phyloP scores from a whole-genome alignment of 192 early-diverging fungal species.

The Coemansia sp. region DNA sequence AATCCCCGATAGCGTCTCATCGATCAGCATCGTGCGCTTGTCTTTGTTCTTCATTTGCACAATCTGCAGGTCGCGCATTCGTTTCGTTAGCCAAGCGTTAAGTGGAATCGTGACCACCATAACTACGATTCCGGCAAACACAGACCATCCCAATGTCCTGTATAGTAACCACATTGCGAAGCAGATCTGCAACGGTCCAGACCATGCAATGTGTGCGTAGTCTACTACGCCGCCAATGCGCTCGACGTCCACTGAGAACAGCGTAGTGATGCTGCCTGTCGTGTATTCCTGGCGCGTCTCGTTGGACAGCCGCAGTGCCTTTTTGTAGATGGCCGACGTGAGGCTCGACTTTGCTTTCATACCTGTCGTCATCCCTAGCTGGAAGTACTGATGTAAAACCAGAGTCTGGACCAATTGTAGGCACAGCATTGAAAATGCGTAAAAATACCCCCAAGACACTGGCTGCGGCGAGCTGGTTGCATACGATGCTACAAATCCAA shows the following conservation, averaged over 20 bases:
- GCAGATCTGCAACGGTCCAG: slow-evolving; percentile 74
- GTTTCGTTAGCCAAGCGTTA: slow-evolving; percentile 65
- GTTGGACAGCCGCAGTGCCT: slow-evolving; percentile 78
- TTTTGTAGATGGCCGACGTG: slow-evolving; percentile 82
- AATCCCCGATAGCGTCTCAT: slow-evolving; percentile 88
- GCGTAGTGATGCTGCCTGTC: slow-evolving; percentile 71
- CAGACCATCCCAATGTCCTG: slow-evolving; percentile 74
- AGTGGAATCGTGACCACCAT: slow-evolving; percentile 83
- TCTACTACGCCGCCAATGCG: slow-evolving; percentile 62
- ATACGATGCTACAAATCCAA: slow-evolving; percentile 56
- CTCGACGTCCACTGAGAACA: slow-evolving; percentile 68
- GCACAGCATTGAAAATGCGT: slow-evolving; percentile 77
- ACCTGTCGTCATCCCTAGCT: slow-evolving; percentile 60
- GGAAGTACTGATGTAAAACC: slow-evolving; percentile 86
- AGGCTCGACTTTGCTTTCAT: slow-evolving; percentile 72
- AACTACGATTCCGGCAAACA: slow-evolving; percentile 80
- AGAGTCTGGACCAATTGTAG: slow-evolving; percentile 74
- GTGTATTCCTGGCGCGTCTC: slow-evolving; percentile 75
- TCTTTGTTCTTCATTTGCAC: slow-evolving; percentile 88
- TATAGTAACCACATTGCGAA: slow-evolving; percentile 77
- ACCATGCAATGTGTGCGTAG: slow-evolving; percentile 75
- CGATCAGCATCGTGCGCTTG: slow-evolving; percentile 66
- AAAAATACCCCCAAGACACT: slow-evolving; percentile 73
- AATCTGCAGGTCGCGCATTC: slow-evolving; percentile 70
- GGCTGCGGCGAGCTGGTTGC: slow-evolving; percentile 56